Percentiles rank a stretch among this genome's conserved stretches.
Conservation (phyloP, 805 yeast genomes). For the Yamadazyma ubonensis region DNA sequence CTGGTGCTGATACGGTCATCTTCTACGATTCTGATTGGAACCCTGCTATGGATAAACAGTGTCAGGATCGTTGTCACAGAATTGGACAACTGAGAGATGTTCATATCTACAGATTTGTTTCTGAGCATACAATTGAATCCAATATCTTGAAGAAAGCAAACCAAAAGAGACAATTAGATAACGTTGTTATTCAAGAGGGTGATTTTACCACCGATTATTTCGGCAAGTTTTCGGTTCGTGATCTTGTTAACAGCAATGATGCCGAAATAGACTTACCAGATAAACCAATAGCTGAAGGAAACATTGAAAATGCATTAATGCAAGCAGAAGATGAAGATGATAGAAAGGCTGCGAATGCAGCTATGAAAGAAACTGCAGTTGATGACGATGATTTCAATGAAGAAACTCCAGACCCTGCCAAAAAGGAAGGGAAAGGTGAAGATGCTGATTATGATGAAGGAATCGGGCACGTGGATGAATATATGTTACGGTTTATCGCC, state of each 20-base stretch:
- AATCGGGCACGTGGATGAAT: constrained; percentile 88
- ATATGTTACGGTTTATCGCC: constrained; percentile 89
- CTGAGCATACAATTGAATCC: constrained; percentile 94
- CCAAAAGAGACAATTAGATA: constrained; percentile 90
- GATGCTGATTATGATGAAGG: constrained; percentile 56
- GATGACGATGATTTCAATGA: constrained; percentile 87
- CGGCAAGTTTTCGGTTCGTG: constrained; percentile 81
- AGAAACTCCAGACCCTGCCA: constrained; percentile 24
- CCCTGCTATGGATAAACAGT: constrained; percentile 99
- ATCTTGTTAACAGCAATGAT: constrained; percentile 67
- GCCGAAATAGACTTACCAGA: constrained; percentile 40
- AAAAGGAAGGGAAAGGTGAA: constrained; percentile 21
- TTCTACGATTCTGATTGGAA: constrained; percentile 99
- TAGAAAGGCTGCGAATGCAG: constrained; percentile 83
- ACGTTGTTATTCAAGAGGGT: constrained; percentile 95
- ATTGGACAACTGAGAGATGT: constrained; percentile 98
- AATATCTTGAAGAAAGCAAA: constrained; percentile 92
- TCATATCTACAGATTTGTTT: constrained; percentile 92
- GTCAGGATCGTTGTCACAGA: constrained; percentile 98
- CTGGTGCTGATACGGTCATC: constrained; percentile 98
- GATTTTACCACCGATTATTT: constrained; percentile 97
- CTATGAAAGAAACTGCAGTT: constrained; percentile 78
- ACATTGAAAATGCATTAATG: constrained; percentile 64
- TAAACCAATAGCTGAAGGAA: constrained; percentile 35
- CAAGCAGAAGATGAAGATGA: constrained; percentile 96